phyloP scores from a whole-genome alignment of 495 filamentous ascomycete genomes.

The Stereocaulon alpinum region DNA sequence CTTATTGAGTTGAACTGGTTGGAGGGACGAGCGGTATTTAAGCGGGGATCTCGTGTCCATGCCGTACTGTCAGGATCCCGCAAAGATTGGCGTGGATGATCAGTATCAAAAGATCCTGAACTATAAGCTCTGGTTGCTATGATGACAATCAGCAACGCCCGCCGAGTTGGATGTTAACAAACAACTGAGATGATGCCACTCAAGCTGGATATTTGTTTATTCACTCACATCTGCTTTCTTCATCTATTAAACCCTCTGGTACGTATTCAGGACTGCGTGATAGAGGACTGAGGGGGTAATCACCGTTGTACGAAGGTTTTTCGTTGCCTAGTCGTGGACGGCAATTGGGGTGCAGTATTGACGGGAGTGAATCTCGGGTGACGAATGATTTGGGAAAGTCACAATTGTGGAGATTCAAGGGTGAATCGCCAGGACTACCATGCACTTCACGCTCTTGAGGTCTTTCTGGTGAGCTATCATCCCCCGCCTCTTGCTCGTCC shows the following conservation, averaged over 20 bases:
- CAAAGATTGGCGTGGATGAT: background rate
- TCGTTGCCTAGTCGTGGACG: background rate
- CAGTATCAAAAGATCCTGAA: background rate
- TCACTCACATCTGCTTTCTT: background rate
- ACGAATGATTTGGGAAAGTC: background rate
- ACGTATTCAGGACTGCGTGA: slow-evolving; percentile 2
- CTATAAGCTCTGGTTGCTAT: too few relatives aligned
- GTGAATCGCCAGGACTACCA: background rate
- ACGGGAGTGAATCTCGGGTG: background rate
- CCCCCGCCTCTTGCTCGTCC: background rate
- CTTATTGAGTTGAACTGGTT: background rate
- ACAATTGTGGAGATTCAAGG: background rate
- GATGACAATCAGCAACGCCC: background rate
- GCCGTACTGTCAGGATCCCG: too few relatives aligned
- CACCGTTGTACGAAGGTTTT: background rate
- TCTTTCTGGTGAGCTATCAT: background rate
- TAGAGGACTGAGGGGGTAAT: background rate
- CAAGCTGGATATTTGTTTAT: background rate
- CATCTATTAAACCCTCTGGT: background rate
- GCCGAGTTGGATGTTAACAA: background rate
- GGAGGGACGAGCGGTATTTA: background rate
- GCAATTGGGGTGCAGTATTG: background rate
- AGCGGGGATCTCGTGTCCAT: background rate
- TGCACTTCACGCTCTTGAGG: background rate
- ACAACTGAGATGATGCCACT: background rate